phyloP scores from a whole-genome alignment of 257 asterid genomes.

The Penstemon newberryi region DNA sequence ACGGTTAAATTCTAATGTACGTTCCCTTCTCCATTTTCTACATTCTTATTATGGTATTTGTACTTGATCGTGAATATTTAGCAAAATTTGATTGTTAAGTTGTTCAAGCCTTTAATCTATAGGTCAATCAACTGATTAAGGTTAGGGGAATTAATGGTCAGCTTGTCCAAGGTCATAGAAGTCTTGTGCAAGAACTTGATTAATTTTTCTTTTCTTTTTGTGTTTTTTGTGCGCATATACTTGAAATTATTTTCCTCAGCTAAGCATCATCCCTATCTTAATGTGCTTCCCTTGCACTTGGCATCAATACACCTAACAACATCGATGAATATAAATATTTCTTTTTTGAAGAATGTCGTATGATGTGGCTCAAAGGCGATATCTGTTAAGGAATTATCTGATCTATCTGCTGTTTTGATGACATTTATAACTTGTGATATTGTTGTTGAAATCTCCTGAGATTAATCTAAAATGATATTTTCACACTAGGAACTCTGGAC shows the following conservation, averaged over 20 bases:
- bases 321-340: not conserved
- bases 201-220: not conserved
- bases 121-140: not conserved
- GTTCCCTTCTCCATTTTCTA: constrained; percentile 2
- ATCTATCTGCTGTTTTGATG: no score
- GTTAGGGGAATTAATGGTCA: no score
- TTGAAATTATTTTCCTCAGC: not conserved
- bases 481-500: not conserved
- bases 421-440: no score
- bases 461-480: not conserved
- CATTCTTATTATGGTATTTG: not conserved
- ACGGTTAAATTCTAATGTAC: constrained; percentile 20
- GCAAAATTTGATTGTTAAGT: not conserved
- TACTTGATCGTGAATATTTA: not conserved
- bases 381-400: no score
- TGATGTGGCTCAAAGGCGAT: no score
- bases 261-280: not conserved
- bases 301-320: not conserved
- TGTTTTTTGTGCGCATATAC: not conserved
- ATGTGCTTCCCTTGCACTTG: not conserved
- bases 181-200: not conserved
- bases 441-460: not conserved
- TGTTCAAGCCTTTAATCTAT: not conserved
- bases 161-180: not conserved
- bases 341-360: not conserved